phyloP scores from a whole-genome alignment of 805 yeast genomes.

The Metschnikowia kofuensis region DNA sequence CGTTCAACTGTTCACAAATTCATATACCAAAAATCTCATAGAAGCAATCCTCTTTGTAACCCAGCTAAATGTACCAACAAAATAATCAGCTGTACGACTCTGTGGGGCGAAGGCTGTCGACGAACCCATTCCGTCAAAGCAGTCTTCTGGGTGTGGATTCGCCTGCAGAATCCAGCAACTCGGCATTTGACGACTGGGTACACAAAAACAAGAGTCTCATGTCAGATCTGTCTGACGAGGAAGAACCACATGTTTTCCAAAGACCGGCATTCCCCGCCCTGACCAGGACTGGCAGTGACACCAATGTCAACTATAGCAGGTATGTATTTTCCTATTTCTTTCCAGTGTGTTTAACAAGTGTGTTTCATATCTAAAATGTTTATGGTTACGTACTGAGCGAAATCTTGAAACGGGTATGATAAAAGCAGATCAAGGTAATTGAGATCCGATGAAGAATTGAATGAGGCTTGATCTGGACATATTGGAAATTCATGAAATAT shows the following conservation, averaged over 20 bases:
- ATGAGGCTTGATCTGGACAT: too few relatives aligned
- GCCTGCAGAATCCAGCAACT: constrained; percentile 10
- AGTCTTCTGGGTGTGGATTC: constrained; percentile 17
- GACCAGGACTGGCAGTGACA: constrained; percentile 35
- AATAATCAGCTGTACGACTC: constrained; percentile 35
- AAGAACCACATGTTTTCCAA: constrained; percentile 26
- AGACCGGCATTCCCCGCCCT: constrained; percentile 26
- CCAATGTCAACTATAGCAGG: constrained; percentile 33
- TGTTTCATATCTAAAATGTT: too few relatives aligned
- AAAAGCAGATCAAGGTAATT: too few relatives aligned
- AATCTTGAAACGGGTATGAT: too few relatives aligned
- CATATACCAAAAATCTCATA: too few relatives aligned
- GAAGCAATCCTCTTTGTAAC: background rate
- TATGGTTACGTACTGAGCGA: too few relatives aligned
- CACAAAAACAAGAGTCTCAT: constrained; percentile 41
- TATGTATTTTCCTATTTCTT: constrained; percentile 19
- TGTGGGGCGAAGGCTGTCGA: constrained; percentile 48
- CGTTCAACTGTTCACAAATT: background rate
- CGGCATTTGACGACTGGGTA: constrained; percentile 58
- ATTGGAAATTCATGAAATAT: too few relatives aligned
- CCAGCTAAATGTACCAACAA: constrained; percentile 37
- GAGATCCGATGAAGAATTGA: too few relatives aligned
- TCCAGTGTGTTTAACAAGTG: background rate
- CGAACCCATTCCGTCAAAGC: constrained; percentile 63
- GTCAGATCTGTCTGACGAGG: constrained; percentile 41